These are phyloP conservation scores for Neonothopanus nambi DNA, from an alignment of 1,284 basidiomycete genomes.

Conservation along the genomic window DNA sequence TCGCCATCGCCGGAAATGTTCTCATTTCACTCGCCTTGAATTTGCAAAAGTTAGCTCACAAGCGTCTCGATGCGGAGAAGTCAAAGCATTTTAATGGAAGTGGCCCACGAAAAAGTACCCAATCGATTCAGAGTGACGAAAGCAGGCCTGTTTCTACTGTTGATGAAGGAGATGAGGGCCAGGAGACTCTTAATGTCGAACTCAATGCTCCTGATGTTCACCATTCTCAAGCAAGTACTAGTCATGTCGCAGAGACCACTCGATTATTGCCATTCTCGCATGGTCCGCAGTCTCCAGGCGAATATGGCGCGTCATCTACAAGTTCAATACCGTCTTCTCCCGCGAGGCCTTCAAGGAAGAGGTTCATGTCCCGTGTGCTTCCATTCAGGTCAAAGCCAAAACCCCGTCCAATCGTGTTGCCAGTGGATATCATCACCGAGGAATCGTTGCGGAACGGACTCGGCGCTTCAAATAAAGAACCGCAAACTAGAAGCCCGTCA, in stretches of 20 bases:
- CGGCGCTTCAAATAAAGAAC: background rate
- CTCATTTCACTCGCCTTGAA: slow-evolving; percentile 91
- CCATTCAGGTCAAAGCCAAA: slow-evolving; percentile 13
- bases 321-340: background rate
- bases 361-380: slow-evolving; percentile 23
- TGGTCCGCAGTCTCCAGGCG: slow-evolving; percentile 17
- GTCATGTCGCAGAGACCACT: slow-evolving; percentile 24
- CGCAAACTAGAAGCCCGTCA: background rate
- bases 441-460: background rate
- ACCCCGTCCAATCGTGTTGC: slow-evolving; percentile 1
- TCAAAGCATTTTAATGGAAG: slow-evolving; percentile 1
- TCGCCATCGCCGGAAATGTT: slow-evolving; percentile 84
- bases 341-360: background rate
- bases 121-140: slow-evolving; percentile 9
- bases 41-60: slow-evolving; percentile 90
- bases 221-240: slow-evolving; percentile 2
- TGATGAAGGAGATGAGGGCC: slow-evolving; percentile 29
- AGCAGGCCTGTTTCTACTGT: slow-evolving; percentile 23
- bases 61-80: slow-evolving; percentile 55
- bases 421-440: slow-evolving; percentile 14
- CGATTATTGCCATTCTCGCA: slow-evolving; percentile 27
- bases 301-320: slow-evolving; percentile 17
- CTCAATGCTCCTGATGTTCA: background rate
- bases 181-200: background rate
- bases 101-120: background rate